Base-by-base conservation (phyloP, 768 basidiomycete species). In the Amanita molliuscula region DNA sequence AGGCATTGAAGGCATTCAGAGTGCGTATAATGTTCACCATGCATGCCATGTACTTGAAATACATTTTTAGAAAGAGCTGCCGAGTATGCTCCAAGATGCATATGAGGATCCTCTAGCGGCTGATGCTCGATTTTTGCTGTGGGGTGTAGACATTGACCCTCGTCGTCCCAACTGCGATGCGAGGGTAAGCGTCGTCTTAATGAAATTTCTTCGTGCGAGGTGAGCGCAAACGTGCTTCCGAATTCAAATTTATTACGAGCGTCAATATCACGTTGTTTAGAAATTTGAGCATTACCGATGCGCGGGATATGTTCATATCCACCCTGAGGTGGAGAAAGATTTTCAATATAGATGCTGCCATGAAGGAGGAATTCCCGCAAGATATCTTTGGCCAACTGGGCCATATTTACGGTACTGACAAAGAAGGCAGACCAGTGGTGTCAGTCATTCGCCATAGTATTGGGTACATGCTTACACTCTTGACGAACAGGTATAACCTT, bases 181-280 rank as follows among this genome's bases (percentile, higher is more conserved):
- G 0, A 75, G 77, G 6, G 77, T 79, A 52, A 88, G 84, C 58
- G 85, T 90, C 28, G 59, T 90, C 7, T 70, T 91, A 33, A 78
- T 89, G 76, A 89, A 90, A 60, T 91, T 90, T 69, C 66, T 88
- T 26, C 75, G 84, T 50, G 88, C 88, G 4, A 77, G 84, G 84
- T 81, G 56, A 31, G 63, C 40, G n/a, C 50, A 40, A 20, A 18
- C 31, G 15, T n/a, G 25, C 25, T 13, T 18, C 11, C 5, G n/a
- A n/a, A 41, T 16, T 29, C 7, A 28, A 28, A 6, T 26, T 9
- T 11, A 8, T 6, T 34, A 28, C n/a, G 18, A 16, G 26, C 29
- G 10, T 37, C 3, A 25, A 21, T 35, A 8, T 44, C 25, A 34
- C 2, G 15, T 40, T 43, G 44, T 13, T 15, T 41, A 81, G 83